Percentiles rank a stretch among this genome's conserved stretches.
phyloP scores from a whole-genome alignment of 1,139 yeast genomes.

The Magnusiomyces clavatus region DNA sequence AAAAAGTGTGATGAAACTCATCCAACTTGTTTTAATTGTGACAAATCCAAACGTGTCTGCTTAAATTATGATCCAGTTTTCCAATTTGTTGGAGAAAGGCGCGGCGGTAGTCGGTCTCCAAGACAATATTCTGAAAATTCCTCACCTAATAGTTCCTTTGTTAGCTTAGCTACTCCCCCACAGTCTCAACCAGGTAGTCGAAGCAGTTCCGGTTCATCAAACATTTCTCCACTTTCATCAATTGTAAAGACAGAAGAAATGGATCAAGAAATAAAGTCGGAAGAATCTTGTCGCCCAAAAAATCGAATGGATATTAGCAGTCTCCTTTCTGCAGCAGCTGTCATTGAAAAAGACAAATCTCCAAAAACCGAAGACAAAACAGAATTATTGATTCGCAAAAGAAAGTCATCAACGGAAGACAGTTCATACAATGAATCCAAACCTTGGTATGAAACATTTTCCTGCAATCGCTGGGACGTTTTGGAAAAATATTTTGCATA shows the following conservation, averaged over 20 bases:
- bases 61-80: slow-evolving; percentile 49
- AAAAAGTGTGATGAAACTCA: slow-evolving; percentile 58
- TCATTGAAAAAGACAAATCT: slow-evolving; percentile 14
- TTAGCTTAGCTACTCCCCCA: neutral
- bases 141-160: neutral
- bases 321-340: slow-evolving; percentile 26
- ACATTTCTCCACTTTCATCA: neutral
- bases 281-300: slow-evolving; percentile 1
- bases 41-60: slow-evolving; percentile 60
- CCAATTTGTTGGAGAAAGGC: slow-evolving; percentile 18
- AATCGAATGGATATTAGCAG: slow-evolving; percentile 25
- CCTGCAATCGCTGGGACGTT: slow-evolving; percentile 11
- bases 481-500: slow-evolving; percentile 9
- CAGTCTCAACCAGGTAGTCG: neutral
- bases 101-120: slow-evolving; percentile 5
- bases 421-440: neutral
- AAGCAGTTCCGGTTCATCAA: neutral
- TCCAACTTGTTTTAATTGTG: slow-evolving; percentile 69
- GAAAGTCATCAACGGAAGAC: neutral
- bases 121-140: neutral
- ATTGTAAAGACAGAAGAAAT: neutral
- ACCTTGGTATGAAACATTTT: slow-evolving; percentile 7
- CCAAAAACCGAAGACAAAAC: neutral
- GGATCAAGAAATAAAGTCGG: neutral
- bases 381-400: neutral